Base-by-base conservation (phyloP, 768 basidiomycete species). In the Chalciporus chontae region DNA sequence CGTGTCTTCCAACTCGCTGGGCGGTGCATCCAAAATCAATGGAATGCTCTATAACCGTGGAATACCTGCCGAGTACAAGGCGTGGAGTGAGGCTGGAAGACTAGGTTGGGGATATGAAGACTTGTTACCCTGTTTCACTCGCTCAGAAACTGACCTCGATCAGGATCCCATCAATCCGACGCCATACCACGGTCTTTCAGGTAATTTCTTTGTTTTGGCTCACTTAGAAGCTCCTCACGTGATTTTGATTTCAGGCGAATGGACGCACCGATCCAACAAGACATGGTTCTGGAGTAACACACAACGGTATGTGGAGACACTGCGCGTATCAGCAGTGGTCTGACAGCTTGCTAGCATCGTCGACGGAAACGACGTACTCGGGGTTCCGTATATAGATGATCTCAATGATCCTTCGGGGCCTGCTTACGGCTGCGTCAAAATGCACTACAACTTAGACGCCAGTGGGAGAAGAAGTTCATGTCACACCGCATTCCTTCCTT, bases 21-120 rank as follows among this genome's bases (percentile, higher is more conserved):
- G 78, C 17, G 79, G 79, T 2, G 70, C 69, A 3, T 69, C 73
- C 31, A 71, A 72, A 14, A 68, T 78, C 56, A 79, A 81, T 59
- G 71, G 70, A 34, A 64, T 75, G 59, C 43, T 67, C 24, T 71
- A 68, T 47, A 58, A 59, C 1, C 57, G 69, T 18, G 67, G 65
- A 0, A 49, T 61, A 7, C 61, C 68, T 8, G 65, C 51, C 3
- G 67, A 71, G 44, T 72, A 66, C 44, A 62, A 70, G 40, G 47
- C 47, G 17, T 72, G 71, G 65, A 56, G 40, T 24, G 56, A 59
- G 15, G 51, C 43, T 14, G 70, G 70, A 6, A 45, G 63, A 23
- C 50, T 60, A 34, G 70, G 70, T 0, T 73, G 72, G 71, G 56
- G 61, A 8, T 75, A 68, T 52, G 54, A 67, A 11, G 67, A 69